Conservation (phyloP, 2,329 filamentous ascomycete genomes). For the Fusarium euwallaceae region DNA sequence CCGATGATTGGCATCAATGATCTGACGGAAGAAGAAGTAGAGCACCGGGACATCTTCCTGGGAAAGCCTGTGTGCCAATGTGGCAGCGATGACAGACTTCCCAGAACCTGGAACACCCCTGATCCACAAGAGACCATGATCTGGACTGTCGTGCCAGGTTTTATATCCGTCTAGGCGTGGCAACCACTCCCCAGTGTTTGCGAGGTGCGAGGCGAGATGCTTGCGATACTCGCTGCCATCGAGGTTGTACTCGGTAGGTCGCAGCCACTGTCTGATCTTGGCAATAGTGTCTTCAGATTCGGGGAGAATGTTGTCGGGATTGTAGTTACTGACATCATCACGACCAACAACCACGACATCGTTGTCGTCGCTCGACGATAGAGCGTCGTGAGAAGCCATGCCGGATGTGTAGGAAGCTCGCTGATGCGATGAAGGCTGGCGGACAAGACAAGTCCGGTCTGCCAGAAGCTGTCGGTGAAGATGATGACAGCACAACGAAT, state of each 20-base stretch:
- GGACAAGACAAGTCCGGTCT: not conserved
- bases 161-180: slow-evolving; percentile 9
- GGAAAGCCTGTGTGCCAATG: slow-evolving; percentile 36
- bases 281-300: slow-evolving; percentile 43
- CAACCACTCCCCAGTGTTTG: slow-evolving; percentile 34
- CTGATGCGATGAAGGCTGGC: not conserved
- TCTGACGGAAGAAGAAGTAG: slow-evolving; percentile 58
- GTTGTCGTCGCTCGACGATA: slow-evolving; percentile 14
- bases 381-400: slow-evolving; percentile 1
- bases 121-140: slow-evolving; percentile 40
- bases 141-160: slow-evolving; percentile 18
- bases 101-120: slow-evolving; percentile 56
- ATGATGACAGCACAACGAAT: not conserved
- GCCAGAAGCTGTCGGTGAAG: not conserved
- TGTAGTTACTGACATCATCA: slow-evolving; percentile 49
- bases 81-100: slow-evolving; percentile 53
- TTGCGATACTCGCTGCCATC: slow-evolving; percentile 38
- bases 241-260: slow-evolving; percentile 33
- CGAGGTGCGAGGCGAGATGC: slow-evolving; percentile 29
- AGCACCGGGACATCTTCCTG: slow-evolving; percentile 47
- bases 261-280: slow-evolving; percentile 34
- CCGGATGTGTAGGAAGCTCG: not conserved
- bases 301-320: slow-evolving; percentile 50
- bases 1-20: slow-evolving; percentile 53
- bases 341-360: slow-evolving; percentile 24